Evolutionary conservation across 495 filamentous ascomycete genomes (phyloP).

Genomic region (Neurospora sp.): DNA sequence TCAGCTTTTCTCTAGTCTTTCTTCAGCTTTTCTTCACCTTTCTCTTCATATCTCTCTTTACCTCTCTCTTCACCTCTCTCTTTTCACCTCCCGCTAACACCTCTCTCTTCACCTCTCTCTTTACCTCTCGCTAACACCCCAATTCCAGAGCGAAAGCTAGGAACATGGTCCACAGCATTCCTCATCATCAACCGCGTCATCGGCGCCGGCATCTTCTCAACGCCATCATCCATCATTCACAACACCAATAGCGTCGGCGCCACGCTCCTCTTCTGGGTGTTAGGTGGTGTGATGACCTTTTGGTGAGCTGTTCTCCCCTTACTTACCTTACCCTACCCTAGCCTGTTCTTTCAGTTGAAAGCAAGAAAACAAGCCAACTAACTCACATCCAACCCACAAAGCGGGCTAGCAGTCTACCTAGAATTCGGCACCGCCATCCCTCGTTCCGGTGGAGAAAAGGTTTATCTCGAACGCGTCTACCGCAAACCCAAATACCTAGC

Average conservation of each 20-base stretch:
- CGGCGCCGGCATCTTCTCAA: constrained; percentile 22
- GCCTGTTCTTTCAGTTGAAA: background rate
- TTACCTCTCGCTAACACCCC: background rate
- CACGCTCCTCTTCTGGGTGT: constrained; percentile 23
- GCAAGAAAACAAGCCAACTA: background rate
- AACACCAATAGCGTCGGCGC: constrained; percentile 21
- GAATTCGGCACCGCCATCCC: constrained; percentile 19
- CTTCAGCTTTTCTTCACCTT: background rate
- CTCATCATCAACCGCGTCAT: constrained; percentile 27
- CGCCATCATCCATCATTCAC: constrained; percentile 16
- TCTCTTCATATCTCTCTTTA: background rate
- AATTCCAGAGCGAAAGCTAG: constrained; percentile 19
- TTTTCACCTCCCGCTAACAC: background rate
- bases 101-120: background rate
- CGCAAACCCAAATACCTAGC: constrained; percentile 23
- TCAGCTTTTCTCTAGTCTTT: too few species aligned
- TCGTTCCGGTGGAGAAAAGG: background rate
- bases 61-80: background rate
- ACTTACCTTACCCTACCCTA: background rate
- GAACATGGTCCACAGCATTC: constrained; percentile 24
- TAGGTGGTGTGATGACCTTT: constrained; percentile 25
- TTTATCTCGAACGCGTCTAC: constrained; percentile 24
- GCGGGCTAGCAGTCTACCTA: constrained; percentile 16
- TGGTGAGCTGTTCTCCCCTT: constrained; percentile 8
- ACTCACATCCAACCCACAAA: background rate